These are phyloP conservation scores for Litsea cubeba DNA, from an alignment of 164 flowering plant species.

Conservation along the genomic window DNA sequence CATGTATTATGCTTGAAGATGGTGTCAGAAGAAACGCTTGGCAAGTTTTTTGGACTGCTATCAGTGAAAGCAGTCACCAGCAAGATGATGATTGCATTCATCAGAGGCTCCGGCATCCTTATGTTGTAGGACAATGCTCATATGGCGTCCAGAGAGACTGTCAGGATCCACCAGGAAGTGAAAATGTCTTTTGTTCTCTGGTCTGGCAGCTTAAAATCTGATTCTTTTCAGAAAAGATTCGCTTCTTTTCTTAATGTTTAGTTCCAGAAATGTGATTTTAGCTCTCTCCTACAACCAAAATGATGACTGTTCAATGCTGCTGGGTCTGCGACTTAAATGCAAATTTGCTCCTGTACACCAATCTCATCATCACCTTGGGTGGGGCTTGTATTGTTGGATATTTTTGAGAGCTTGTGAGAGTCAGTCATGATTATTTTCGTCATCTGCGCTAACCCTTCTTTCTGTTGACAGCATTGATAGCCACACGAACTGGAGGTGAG, in stretches of 20 bases:
- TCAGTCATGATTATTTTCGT: not conserved
- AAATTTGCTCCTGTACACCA: not conserved
- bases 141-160: slow-evolving; percentile 22
- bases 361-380: not conserved
- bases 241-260: slow-evolving; percentile 37
- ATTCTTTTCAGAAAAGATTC: slow-evolving; percentile 36
- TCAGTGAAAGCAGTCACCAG: slow-evolving; percentile 16
- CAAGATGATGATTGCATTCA: slow-evolving; percentile 24
- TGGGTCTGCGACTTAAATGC: not conserved
- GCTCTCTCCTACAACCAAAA: slow-evolving; percentile 45
- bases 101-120: slow-evolving; percentile 20
- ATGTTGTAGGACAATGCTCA: slow-evolving; percentile 4
- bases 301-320: not conserved
- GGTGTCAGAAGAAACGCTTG: slow-evolving; percentile 14
- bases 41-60: slow-evolving; percentile 34
- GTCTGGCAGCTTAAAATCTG: slow-evolving; percentile 19
- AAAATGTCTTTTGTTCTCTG: not conserved
- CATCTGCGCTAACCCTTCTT: slow-evolving; percentile 3
- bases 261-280: slow-evolving; percentile 43
- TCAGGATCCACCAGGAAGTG: slow-evolving; percentile 18
- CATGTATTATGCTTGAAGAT: slow-evolving; percentile 81
- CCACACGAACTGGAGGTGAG: not conserved
- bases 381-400: not conserved
- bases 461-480: slow-evolving; percentile 5
- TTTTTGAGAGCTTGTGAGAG: not conserved